Evolutionary conservation across 2,329 filamentous ascomycete genomes (phyloP).

Genomic region (Pezicula rhizophila): DNA sequence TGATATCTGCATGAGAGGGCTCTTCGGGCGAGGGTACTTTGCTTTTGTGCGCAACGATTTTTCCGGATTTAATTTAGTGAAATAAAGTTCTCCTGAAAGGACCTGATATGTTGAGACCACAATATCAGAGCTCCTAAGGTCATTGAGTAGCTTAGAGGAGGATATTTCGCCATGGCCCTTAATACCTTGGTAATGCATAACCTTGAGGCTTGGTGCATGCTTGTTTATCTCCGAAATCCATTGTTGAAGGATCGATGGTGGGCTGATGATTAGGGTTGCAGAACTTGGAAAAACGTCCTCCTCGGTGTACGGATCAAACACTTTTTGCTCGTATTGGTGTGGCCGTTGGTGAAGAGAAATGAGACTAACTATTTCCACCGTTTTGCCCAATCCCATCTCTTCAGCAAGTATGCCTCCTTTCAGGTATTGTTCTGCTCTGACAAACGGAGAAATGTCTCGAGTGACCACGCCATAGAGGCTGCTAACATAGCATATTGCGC

Average conservation of each 20-base stretch:
- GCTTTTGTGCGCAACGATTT: constrained; percentile 58
- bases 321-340: not conserved
- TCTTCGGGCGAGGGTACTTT: constrained; percentile 60
- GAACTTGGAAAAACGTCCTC: constrained; percentile 40
- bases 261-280: constrained; percentile 58
- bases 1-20: constrained; percentile 71
- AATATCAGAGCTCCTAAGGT: constrained; percentile 48
- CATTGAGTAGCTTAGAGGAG: constrained; percentile 32
- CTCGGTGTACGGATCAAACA: constrained; percentile 34
- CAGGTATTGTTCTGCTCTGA: constrained; percentile 33
- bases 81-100: constrained; percentile 76
- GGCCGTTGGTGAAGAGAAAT: constrained; percentile 55
- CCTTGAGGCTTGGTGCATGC: constrained; percentile 51
- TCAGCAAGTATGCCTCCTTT: constrained; percentile 56
- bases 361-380: constrained; percentile 66
- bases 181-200: constrained; percentile 51
- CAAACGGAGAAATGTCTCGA: constrained; percentile 40
- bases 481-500: constrained; percentile 49
- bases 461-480: constrained; percentile 56
- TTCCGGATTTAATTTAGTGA: constrained; percentile 62
- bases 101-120: constrained; percentile 63
- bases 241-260: constrained; percentile 49
- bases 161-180: constrained; percentile 25
- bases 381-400: constrained; percentile 82
- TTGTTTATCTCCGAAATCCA: constrained; percentile 55